Conservation (phyloP, 768 basidiomycete genomes). For the Amanita pallidorosea region DNA sequence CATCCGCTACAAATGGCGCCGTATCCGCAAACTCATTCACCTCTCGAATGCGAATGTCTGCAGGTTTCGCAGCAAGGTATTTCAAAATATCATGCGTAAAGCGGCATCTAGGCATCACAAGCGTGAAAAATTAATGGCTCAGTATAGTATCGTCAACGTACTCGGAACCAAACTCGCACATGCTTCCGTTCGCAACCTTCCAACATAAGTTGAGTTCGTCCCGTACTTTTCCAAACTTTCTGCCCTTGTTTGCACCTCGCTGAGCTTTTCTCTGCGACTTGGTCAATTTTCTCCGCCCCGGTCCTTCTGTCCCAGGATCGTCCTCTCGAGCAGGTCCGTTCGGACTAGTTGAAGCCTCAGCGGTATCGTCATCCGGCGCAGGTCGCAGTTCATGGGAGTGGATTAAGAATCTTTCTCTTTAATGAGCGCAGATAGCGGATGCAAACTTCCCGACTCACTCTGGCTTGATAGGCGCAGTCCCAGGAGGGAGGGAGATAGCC, state of each 20-base stretch:
- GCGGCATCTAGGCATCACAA: slow-evolving; percentile 43
- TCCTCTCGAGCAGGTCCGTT: slow-evolving; percentile 14
- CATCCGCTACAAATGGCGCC: slow-evolving; percentile 39
- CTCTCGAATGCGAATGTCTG: slow-evolving; percentile 56
- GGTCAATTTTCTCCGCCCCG: slow-evolving; percentile 24
- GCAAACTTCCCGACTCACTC: slow-evolving; percentile 18
- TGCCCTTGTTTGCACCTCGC: slow-evolving; percentile 74
- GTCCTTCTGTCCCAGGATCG: slow-evolving; percentile 14
- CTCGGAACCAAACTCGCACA: slow-evolving; percentile 65
- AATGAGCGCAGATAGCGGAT: not conserved
- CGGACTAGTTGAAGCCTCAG: slow-evolving; percentile 44
- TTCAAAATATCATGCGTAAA: slow-evolving; percentile 66
- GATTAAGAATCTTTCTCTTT: slow-evolving; percentile 20
- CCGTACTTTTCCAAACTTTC: slow-evolving; percentile 65
- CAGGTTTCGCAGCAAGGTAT: slow-evolving; percentile 70
- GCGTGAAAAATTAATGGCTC: not conserved
- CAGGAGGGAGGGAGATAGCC: slow-evolving; percentile 9
- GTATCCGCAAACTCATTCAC: slow-evolving; percentile 28
- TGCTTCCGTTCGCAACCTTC: slow-evolving; percentile 56
- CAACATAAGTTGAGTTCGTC: slow-evolving; percentile 83
- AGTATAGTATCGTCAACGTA: slow-evolving; percentile 20
- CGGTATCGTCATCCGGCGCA: slow-evolving; percentile 34
- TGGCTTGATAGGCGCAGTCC: slow-evolving; percentile 27
- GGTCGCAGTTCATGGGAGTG: slow-evolving; percentile 13
- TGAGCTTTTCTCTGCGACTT: slow-evolving; percentile 66